A percentile compares a stretch with the other conserved stretches of the same genome.
Evolutionary conservation across 169 alveolate genomes (phyloP).

Genomic region (Amoebophrya sp.): DNA sequence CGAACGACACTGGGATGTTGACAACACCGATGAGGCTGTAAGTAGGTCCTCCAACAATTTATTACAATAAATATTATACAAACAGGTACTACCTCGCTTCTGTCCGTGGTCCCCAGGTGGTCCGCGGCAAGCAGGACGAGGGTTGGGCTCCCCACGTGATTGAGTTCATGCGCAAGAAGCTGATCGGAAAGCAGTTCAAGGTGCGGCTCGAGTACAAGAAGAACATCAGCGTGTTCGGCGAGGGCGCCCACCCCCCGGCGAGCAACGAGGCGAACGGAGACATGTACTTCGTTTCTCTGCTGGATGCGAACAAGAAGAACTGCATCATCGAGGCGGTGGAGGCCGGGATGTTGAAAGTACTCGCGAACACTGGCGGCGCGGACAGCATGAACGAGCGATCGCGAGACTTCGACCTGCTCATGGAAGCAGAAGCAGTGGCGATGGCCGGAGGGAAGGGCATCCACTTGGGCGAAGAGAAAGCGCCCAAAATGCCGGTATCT

Average conservation of each 20-base stretch:
- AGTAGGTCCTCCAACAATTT: no score
- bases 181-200: not conserved
- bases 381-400: slow-evolving; percentile 2
- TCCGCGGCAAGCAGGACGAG: no score
- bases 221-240: not conserved
- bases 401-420: not conserved
- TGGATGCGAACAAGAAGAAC: not conserved
- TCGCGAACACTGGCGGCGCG: not conserved
- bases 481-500: not conserved
- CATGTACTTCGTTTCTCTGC: not conserved
- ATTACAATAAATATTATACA: no score
- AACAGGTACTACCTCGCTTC: not conserved
- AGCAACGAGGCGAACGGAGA: not conserved
- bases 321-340: not conserved
- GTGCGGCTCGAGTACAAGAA: not conserved
- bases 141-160: not conserved
- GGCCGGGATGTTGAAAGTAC: not conserved
- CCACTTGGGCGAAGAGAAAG: not conserved
- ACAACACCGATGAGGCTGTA: no score
- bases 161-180: not conserved
- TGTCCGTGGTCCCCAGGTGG: not conserved
- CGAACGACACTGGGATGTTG: no score
- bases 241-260: not conserved
- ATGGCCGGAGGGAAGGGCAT: not conserved
- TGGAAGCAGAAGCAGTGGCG: not conserved